Evolutionary conservation across 2,329 filamentous ascomycete genomes (phyloP), one percentile per base, ranked within the genome.

Genomic region (Hypocrella siamensis): DNA sequence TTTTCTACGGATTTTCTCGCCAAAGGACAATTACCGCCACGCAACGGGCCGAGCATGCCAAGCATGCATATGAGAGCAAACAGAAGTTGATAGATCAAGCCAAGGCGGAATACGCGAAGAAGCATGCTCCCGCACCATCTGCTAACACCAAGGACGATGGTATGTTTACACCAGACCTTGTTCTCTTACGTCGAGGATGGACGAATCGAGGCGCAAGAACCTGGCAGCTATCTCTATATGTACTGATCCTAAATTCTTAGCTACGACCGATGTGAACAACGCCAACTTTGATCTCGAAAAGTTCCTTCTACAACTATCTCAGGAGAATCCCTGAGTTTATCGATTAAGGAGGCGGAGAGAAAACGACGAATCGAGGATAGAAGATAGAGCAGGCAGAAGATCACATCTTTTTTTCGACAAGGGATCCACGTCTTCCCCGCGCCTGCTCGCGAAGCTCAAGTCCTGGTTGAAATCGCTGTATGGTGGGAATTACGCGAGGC

Each of bases 1-100:
- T 96, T 55, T 78, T 93, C 64, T 98, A 98, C 67, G 90, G 90
- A 58, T 75, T 93, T 67, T 82, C 78, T 61, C 88, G 93, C 67
- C 90, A 98, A 67, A 69, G 79, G 52, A 71, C 74, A 40, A 79
- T 98, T 58, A 77, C 64, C 45, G 60, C 80, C 35, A 60, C 70
- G 49, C 75, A 85, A 52, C 80, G 76, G 61, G 61, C 70, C 39
- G 67, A 75, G 45, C 72, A 77, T 47, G 70, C 73, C 48, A 65
- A 92, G 60, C 74, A 75, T 53, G 83, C 93, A 57, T 96, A 88
- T 57, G 70, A 86, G 54, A 79, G 83, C 63, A 92, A 96, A 71
- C 72, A 85, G 62, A 73, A 76, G 47, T 69, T 96, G 67, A 96
- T 98, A 67, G 65, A 80, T 50, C 71, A 93, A 62, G 90, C 90